phyloP scores from a whole-genome alignment of 352 stramenopile species.

The Phytophthora litchii region DNA sequence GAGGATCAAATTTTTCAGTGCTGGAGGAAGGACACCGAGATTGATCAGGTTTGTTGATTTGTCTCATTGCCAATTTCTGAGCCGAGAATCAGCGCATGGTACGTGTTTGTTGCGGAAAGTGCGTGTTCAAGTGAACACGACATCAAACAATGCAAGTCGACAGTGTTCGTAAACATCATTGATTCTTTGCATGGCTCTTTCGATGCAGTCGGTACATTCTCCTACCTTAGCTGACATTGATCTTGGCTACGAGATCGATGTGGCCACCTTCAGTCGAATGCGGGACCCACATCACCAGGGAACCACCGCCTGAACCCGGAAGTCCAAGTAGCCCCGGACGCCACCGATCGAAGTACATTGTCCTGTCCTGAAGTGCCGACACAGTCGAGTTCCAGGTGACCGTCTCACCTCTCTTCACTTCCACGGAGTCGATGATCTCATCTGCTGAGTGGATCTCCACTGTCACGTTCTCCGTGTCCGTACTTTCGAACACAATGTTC shows the following conservation, averaged over 20 bases:
- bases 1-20: no score
- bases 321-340: slow-evolving; percentile 46
- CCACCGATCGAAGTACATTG: slow-evolving; percentile 63
- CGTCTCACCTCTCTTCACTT: slow-evolving; percentile 40
- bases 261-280: slow-evolving; percentile 35
- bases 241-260: slow-evolving; percentile 43
- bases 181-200: slow-evolving; percentile 5
- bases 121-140: no score
- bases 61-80: no score
- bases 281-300: slow-evolving; percentile 51
- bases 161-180: no score
- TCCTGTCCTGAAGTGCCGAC: slow-evolving; percentile 47
- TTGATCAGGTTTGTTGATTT: no score
- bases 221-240: slow-evolving; percentile 52
- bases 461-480: slow-evolving; percentile 44
- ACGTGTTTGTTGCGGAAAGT: no score
- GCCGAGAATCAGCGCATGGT: no score
- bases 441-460: slow-evolving; percentile 52
- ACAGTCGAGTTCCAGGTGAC: slow-evolving; percentile 46
- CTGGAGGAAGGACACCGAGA: no score
- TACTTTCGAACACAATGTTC: slow-evolving; percentile 45
- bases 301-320: slow-evolving; percentile 46
- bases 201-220: slow-evolving; percentile 1
- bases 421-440: slow-evolving; percentile 38
- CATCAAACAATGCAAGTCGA: no score